These are phyloP conservation scores for Chenopodium album DNA, from an alignment of 148 eudicot species.

Conservation along the genomic window DNA sequence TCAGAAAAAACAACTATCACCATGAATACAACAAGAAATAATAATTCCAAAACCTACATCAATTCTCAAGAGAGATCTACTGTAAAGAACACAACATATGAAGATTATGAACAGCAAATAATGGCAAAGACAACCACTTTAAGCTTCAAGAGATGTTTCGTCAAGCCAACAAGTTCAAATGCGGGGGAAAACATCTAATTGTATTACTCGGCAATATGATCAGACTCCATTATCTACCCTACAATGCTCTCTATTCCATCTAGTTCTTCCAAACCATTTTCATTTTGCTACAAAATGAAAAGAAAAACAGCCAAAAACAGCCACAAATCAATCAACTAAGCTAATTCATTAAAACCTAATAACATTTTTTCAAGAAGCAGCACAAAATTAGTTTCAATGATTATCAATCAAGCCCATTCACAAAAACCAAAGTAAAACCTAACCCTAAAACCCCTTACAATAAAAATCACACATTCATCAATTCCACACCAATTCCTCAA, in stretches of 20 bases:
- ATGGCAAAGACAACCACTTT: neutral
- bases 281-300: neutral
- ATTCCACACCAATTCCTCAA: neutral
- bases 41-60: neutral
- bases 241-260: neutral
- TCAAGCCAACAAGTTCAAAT: neutral
- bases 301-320: neutral
- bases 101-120: no score
- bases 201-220: neutral
- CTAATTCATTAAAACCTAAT: neutral
- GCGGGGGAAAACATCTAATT: neutral
- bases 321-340: neutral
- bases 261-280: neutral
- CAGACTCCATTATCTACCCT: neutral
- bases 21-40: neutral
- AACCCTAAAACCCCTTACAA: conserved; percentile 11
- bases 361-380: neutral
- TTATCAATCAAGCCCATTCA: neutral
- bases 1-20: neutral
- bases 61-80: no score
- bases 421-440: neutral
- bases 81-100: neutral
- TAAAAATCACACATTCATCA: neutral
- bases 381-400: neutral
- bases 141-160: neutral